Percentiles rank a stretch among this genome's conserved stretches.
phyloP scores from a whole-genome alignment of 106 monocot species.

The Dendrobium catenatum region DNA sequence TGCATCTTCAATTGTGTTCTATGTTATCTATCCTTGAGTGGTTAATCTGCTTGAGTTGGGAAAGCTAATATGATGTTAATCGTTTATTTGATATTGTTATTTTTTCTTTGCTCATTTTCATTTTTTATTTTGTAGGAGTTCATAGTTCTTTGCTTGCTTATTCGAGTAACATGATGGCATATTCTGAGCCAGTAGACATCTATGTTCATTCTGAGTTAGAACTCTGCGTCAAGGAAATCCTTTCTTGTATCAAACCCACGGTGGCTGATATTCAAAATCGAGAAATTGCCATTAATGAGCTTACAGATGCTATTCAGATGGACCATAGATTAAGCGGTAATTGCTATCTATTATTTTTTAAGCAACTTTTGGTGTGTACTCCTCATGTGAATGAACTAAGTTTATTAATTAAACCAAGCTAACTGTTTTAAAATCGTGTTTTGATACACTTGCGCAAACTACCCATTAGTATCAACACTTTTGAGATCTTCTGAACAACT shows the following conservation, averaged over 20 bases:
- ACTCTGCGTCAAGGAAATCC: background rate
- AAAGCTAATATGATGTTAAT: background rate
- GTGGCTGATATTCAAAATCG: background rate
- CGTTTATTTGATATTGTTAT: background rate
- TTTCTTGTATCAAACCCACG: background rate
- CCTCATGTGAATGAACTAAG: background rate
- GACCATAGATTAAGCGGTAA: constrained; percentile 22
- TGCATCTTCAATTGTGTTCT: too few species aligned
- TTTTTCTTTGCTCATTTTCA: background rate
- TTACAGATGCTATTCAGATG: background rate
- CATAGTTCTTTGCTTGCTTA: background rate
- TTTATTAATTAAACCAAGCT: background rate
- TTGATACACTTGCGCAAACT: background rate
- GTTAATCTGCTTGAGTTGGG: background rate
- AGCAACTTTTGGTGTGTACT: background rate
- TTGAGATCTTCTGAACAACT: too few species aligned
- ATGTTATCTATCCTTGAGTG: too few species aligned
- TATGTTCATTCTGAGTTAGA: background rate
- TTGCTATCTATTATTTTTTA: background rate
- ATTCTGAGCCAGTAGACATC: background rate
- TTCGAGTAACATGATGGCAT: background rate
- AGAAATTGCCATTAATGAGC: background rate
- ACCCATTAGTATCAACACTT: background rate
- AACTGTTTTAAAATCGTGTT: background rate
- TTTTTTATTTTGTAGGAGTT: background rate